Evolutionary conservation across 768 basidiomycete species (phyloP).

Genomic region (Lentinula aciculospora): DNA sequence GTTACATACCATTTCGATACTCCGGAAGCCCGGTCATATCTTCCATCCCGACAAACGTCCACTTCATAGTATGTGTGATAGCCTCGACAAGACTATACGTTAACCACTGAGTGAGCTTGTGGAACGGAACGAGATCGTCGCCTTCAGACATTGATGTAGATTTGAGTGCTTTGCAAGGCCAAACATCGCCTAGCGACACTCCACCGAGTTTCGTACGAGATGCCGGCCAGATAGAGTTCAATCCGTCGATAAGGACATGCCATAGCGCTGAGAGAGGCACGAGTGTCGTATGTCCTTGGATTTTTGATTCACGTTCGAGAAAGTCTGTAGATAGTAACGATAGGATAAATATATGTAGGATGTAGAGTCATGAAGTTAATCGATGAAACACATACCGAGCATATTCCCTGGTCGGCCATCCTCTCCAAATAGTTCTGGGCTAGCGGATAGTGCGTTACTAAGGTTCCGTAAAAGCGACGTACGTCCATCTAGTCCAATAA

Average conservation of each 20-base stretch:
- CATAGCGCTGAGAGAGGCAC: slow-evolving; percentile 78
- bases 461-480: slow-evolving; percentile 72
- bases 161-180: slow-evolving; percentile 68
- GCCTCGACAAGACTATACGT: slow-evolving; percentile 87
- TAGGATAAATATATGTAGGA: not conserved
- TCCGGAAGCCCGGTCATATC: slow-evolving; percentile 92
- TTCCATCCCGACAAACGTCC: slow-evolving; percentile 77
- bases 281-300: slow-evolving; percentile 25
- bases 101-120: slow-evolving; percentile 94
- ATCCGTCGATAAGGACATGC: slow-evolving; percentile 73
- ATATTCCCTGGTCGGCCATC: slow-evolving; percentile 79
- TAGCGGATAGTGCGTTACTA: slow-evolving; percentile 59
- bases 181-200: slow-evolving; percentile 84
- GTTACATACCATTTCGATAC: slow-evolving; percentile 83
- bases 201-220: slow-evolving; percentile 63
- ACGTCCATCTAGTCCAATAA: slow-evolving; percentile 89
- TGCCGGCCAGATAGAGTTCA: slow-evolving; percentile 86
- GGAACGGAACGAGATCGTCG: slow-evolving; percentile 84
- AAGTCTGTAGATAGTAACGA: slow-evolving; percentile 49
- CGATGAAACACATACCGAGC: slow-evolving; percentile 43
- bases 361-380: not conserved
- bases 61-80: slow-evolving; percentile 68
- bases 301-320: slow-evolving; percentile 50
- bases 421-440: slow-evolving; percentile 64
- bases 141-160: slow-evolving; percentile 34